Percentiles rank a stretch among this genome's conserved stretches.
phyloP scores from a whole-genome alignment of 2,329 filamentous ascomycete genomes.

The Botrytis pseudocinerea region DNA sequence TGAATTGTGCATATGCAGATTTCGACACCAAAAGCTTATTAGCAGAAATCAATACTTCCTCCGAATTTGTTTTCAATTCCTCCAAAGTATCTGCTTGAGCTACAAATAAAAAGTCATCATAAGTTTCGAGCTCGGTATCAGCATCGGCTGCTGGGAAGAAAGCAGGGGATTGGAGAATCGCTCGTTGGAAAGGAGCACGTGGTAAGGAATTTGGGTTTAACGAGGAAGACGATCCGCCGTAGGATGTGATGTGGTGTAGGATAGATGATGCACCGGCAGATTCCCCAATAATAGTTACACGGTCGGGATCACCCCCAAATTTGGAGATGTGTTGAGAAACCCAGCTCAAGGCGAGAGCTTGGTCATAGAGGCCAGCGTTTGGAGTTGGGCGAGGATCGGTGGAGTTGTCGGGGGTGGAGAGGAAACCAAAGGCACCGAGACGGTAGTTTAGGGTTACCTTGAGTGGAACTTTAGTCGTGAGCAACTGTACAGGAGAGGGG shows the following conservation, averaged over 20 bases:
- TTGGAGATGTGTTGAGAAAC: conserved; percentile 54
- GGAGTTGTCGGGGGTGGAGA: conserved; percentile 57
- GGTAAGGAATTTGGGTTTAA: neutral
- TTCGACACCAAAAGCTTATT: neutral
- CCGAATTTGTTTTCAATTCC: neutral
- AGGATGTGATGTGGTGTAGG: conserved; percentile 54
- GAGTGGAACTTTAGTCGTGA: neutral
- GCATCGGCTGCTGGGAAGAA: neutral
- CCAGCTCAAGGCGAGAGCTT: conserved; percentile 58
- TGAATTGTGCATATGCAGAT: neutral
- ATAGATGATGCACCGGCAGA: conserved; percentile 54
- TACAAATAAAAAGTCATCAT: neutral
- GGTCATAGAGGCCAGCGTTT: conserved; percentile 64
- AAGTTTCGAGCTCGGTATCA: neutral
- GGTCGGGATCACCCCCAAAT: conserved; percentile 45
- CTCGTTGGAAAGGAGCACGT: neutral
- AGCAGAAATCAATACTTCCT: neutral
- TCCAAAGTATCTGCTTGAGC: neutral
- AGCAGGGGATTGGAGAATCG: neutral
- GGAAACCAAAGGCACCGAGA: conserved; percentile 66
- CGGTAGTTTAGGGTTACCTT: conserved; percentile 59
- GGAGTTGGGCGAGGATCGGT: conserved; percentile 54
- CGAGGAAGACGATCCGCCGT: conserved; percentile 44
- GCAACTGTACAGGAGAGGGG: neutral
- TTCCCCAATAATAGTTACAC: conserved; percentile 47